Evolutionary conservation across 306 rosid genomes (phyloP).

Genomic region (Dicorynia guianensis): DNA sequence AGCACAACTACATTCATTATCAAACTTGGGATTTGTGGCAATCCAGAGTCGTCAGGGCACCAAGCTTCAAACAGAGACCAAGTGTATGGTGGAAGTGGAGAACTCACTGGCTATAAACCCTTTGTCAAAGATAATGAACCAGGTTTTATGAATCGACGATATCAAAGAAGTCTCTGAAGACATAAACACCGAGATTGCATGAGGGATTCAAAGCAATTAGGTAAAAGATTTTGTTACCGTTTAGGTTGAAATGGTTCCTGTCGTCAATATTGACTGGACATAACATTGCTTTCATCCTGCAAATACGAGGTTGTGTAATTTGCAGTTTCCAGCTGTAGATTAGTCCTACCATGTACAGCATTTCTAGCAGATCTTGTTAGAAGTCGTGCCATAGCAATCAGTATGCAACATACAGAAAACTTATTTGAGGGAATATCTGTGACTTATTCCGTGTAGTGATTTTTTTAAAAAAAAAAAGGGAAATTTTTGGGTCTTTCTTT

Average conservation of each 20-base stretch:
- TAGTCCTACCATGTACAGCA: slow-evolving; percentile 36
- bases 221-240: not conserved
- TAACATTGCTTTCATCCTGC: slow-evolving; percentile 34
- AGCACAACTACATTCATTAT: slow-evolving; percentile 67
- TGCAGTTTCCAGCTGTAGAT: slow-evolving; percentile 42
- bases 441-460: not conserved
- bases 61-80: slow-evolving; percentile 48
- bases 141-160: slow-evolving; percentile 57
- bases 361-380: slow-evolving; percentile 25
- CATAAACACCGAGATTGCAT: slow-evolving; percentile 2
- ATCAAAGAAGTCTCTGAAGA: slow-evolving; percentile 68
- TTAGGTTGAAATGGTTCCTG: slow-evolving; percentile 8
- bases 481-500: too few relatives aligned
- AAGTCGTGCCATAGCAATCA: slow-evolving; percentile 26
- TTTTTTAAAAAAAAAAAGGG: too few relatives aligned
- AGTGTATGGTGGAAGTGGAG: slow-evolving; percentile 70
- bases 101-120: slow-evolving; percentile 62
- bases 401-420: slow-evolving; percentile 18
- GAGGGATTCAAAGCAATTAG: not conserved
- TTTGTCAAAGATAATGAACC: slow-evolving; percentile 50
- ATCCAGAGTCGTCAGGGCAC: slow-evolving; percentile 53
- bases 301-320: slow-evolving; percentile 38
- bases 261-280: slow-evolving; percentile 16
- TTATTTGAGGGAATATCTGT: slow-evolving; percentile 20
- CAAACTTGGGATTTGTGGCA: slow-evolving; percentile 73